A percentile compares a stretch with the other conserved stretches of the same genome.
These are phyloP conservation scores for Apiotrichum sp. DNA, from an alignment of 1,284 basidiomycete species.

Conservation along the genomic window DNA sequence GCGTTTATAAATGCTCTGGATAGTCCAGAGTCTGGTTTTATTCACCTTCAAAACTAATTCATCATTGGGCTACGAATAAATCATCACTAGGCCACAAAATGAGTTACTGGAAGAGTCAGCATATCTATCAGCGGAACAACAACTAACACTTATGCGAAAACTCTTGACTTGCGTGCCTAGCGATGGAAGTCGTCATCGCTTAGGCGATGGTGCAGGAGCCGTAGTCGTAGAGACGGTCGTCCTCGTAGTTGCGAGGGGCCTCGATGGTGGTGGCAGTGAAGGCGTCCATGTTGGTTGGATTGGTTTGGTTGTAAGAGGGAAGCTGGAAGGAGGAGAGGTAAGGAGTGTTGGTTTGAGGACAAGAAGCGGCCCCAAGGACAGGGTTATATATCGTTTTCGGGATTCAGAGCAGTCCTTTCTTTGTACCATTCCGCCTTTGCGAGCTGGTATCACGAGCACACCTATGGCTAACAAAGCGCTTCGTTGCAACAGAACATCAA, in stretches of 20 bases:
- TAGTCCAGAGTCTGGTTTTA: no score
- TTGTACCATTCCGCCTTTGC: neutral
- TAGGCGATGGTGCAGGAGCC: constrained; percentile 21
- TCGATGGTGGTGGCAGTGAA: constrained; percentile 33
- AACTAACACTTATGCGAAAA: no score
- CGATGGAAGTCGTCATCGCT: neutral
- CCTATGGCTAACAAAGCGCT: no score
- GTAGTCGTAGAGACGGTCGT: neutral
- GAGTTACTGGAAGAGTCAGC: no score
- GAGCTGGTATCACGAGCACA: no score
- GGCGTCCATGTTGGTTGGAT: constrained; percentile 33
- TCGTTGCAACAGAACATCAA: no score
- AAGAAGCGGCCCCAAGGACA: neutral
- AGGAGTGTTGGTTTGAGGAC: neutral
- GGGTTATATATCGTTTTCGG: neutral
- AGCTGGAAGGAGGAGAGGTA: neutral
- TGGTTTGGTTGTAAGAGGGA: constrained; percentile 1
- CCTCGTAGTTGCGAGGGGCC: constrained; percentile 21
- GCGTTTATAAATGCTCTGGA: no score
- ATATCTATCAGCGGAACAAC: no score
- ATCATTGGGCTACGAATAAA: neutral
- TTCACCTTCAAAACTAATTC: neutral
- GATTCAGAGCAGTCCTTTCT: neutral
- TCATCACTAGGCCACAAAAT: no score
- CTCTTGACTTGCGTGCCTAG: no score